Conservation (phyloP, 495 filamentous ascomycete genomes). For the Trichoderma erinaceum region DNA sequence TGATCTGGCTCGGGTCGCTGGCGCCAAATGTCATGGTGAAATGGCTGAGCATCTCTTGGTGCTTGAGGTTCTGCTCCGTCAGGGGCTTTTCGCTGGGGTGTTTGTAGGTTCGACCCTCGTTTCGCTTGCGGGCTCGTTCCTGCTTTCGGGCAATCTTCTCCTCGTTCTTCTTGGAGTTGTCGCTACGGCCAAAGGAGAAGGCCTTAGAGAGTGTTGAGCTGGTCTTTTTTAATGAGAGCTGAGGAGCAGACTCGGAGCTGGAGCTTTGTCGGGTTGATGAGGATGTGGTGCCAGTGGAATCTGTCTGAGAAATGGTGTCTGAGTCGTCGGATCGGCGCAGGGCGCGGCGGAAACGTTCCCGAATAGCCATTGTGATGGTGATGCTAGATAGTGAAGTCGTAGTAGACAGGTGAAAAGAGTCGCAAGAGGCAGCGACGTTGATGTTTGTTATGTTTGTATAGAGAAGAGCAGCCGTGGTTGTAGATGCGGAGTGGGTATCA, state of each 20-base stretch:
- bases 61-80: constrained; percentile 21
- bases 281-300: not conserved
- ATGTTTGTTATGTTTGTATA: not conserved
- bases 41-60: constrained; percentile 22
- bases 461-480: not conserved
- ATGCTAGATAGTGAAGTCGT: not conserved
- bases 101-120: not conserved
- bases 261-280: constrained; percentile 8
- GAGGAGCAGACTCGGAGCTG: not conserved
- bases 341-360: constrained; percentile 15
- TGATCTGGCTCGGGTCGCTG: constrained; percentile 11
- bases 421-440: not conserved
- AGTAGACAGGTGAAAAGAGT: not conserved
- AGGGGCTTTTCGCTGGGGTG: constrained; percentile 18
- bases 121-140: constrained; percentile 6
- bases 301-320: constrained; percentile 14
- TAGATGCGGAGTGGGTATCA: not conserved
- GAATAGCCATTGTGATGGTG: constrained; percentile 15
- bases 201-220: not conserved
- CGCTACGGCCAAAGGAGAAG: not conserved
- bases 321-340: constrained; percentile 14
- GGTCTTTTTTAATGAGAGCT: not conserved
- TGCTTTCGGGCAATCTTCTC: constrained; percentile 12
- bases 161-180: constrained; percentile 6
- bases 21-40: constrained; percentile 23